These are phyloP conservation scores for Dactylellina leptospora DNA, from an alignment of 2,329 filamentous ascomycete genomes.

Conservation along the genomic window DNA sequence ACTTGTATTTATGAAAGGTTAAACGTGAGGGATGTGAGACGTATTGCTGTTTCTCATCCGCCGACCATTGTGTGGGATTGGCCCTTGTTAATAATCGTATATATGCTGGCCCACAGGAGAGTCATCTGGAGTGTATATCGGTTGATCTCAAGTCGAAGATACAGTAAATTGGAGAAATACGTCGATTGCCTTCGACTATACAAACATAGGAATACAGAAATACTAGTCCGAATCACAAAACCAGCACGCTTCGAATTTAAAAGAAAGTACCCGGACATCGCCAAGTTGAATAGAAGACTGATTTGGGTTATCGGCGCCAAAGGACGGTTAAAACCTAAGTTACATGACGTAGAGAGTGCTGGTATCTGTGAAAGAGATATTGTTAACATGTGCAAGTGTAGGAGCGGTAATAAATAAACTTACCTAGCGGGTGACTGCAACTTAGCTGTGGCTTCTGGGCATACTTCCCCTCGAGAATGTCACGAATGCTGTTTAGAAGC, in stretches of 20 bases:
- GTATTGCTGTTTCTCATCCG: no score
- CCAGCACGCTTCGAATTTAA: background rate
- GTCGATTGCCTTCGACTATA: conserved; percentile 4
- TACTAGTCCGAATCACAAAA: conserved; percentile 8
- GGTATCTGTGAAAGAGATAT: conserved; percentile 31
- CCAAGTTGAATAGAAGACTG: background rate
- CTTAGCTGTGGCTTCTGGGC: conserved; percentile 94
- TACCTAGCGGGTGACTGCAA: conserved; percentile 94
- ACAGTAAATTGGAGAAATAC: conserved; percentile 11
- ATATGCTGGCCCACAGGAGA: background rate
- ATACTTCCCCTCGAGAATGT: conserved; percentile 86
- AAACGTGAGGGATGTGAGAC: background rate
- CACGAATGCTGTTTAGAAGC: conserved; percentile 92
- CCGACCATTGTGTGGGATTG: background rate
- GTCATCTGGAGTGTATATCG: background rate
- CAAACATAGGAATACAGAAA: conserved; percentile 13
- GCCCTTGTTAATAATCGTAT: background rate
- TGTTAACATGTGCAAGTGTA: background rate
- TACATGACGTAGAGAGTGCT: conserved; percentile 49
- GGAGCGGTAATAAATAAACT: conserved; percentile 55
- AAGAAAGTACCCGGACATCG: background rate
- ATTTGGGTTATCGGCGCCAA: background rate
- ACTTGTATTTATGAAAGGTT: conserved; percentile 3
- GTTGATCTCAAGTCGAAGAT: background rate
- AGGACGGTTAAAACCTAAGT: background rate